Evolutionary conservation across 805 yeast species (phyloP), one percentile per base, ranked within the genome.

Genomic region (Spathaspora passalidarum): DNA sequence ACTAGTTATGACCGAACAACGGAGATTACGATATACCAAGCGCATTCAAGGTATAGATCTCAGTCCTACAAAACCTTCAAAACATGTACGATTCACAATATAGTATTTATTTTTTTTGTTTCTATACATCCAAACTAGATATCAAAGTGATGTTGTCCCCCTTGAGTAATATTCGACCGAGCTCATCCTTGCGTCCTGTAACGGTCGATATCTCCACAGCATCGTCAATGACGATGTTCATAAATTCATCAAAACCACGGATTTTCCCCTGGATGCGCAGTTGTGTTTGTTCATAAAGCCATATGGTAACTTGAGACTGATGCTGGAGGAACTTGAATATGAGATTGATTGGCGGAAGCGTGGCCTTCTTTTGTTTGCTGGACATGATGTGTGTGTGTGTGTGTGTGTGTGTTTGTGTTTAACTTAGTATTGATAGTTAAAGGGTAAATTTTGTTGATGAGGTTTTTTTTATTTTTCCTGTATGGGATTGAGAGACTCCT

Each of bases 161-260:
- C 65, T 94, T 94, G 47, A 94, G 70, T 53, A 94, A 62, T 19
- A 94, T 79, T 48, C 86, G 72, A 1, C 96, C 96, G 47, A 88
- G 59, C n/a, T 68, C 65, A 21, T 80, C 77, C 45, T 71, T 70
- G 1, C 73, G 73, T 1, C 81, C 81, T 32, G 76, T 76, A n/a
- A 61, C 60, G 4, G 68, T 65, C 43, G 76, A 71, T 5, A 92
- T 72, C 56, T 95, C 96, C 13, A 70, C 67, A 1, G 84, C 83
- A 21, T 80, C 82, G 46, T 79, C 84, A 11, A 80, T 52, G 17
- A 79, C 83, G 9, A 80, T 68, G 61, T 94, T 94, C 99, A 94
- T 95, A 59, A 91, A 92, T 69, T 95, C 99, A 65, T 94, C 99
- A 65, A 95, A 92, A 1, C 99, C 99, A 49, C 84, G 75, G 23